A percentile compares a stretch with the other conserved stretches of the same genome.
Evolutionary conservation across 73 alveolate species (phyloP).

Genomic region (Paramecium biaurelia): DNA sequence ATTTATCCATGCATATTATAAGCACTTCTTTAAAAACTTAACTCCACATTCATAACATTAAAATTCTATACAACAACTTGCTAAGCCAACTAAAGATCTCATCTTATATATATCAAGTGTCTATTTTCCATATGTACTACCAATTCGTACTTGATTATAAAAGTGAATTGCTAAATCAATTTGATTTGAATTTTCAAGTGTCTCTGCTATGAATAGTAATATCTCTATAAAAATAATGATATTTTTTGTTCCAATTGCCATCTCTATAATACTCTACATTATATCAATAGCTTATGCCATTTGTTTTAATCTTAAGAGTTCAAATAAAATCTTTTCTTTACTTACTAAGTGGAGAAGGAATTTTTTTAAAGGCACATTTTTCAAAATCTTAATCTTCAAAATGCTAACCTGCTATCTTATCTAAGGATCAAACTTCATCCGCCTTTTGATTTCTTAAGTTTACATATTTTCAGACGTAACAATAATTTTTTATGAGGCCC

Average conservation of each 20-base stretch:
- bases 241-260: constrained; percentile 29
- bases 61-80: background rate
- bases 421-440: constrained; percentile 15
- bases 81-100: background rate
- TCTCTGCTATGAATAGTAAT: background rate
- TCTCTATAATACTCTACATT: background rate
- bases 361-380: background rate
- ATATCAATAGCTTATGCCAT: background rate
- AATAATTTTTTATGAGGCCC: background rate
- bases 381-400: background rate
- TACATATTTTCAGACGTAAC: constrained; percentile 6
- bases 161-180: background rate
- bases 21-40: background rate
- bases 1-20: constrained; percentile 7
- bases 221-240: background rate
- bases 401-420: background rate
- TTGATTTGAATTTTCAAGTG: background rate
- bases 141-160: background rate
- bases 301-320: background rate
- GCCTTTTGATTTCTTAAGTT: background rate
- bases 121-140: background rate
- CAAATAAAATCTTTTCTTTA: background rate
- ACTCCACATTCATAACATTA: background rate
- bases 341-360: background rate
- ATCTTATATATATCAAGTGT: background rate